Evolutionary conservation across 768 basidiomycete species (phyloP).

Genomic region (Inosperma sp.): DNA sequence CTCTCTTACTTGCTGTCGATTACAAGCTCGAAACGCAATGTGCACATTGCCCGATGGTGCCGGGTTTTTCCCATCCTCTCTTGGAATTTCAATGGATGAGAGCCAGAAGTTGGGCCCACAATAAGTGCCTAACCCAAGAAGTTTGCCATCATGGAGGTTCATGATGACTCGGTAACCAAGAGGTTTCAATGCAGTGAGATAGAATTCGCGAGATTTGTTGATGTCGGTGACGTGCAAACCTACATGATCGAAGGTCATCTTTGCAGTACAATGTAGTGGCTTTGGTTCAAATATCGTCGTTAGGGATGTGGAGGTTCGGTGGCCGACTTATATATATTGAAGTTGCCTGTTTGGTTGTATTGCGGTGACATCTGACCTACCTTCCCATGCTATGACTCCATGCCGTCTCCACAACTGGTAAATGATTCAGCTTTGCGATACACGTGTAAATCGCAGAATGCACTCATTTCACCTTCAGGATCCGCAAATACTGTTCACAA

Average conservation of each 20-base stretch:
- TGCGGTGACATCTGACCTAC: too few species aligned
- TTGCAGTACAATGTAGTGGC: background rate
- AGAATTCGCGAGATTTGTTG: slow-evolving; percentile 16
- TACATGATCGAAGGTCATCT: slow-evolving; percentile 22
- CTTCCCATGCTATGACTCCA: too few species aligned
- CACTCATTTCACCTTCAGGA: too few species aligned
- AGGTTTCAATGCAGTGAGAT: slow-evolving; percentile 21
- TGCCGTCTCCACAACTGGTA: too few species aligned
- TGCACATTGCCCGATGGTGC: slow-evolving; percentile 18
- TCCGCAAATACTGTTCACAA: too few species aligned
- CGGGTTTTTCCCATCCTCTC: slow-evolving; percentile 3
- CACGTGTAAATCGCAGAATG: too few species aligned
- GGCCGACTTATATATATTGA: too few species aligned
- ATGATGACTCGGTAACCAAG: slow-evolving; percentile 19
- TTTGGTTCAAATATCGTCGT: too few species aligned
- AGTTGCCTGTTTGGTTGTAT: too few species aligned
- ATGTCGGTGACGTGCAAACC: slow-evolving; percentile 14
- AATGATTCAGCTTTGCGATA: too few species aligned
- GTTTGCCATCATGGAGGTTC: slow-evolving; percentile 18
- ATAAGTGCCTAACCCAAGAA: slow-evolving; percentile 18
- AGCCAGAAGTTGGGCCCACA: slow-evolving; percentile 23
- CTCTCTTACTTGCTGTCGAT: slow-evolving; percentile 21
- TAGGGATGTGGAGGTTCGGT: too few species aligned
- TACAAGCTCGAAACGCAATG: slow-evolving; percentile 22
- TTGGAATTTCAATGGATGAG: slow-evolving; percentile 3